Evolutionary conservation across 495 filamentous ascomycete species (phyloP).

Genomic region (Penicillium longicatenatum): DNA sequence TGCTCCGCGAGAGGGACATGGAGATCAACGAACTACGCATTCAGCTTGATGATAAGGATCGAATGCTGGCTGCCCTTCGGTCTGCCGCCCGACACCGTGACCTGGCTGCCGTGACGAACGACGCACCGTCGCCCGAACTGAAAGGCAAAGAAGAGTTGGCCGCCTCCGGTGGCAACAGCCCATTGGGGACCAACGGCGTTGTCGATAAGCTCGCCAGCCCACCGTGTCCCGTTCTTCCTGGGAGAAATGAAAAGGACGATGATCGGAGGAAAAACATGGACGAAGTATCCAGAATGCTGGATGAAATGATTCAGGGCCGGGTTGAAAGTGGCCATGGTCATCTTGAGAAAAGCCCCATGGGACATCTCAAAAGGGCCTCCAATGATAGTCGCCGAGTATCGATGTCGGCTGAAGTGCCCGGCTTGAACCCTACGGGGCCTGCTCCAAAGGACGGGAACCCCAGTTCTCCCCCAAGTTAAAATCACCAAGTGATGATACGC

Average conservation of each 20-base stretch:
- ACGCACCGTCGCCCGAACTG: slow-evolving; percentile 38
- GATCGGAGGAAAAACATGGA: slow-evolving; percentile 71
- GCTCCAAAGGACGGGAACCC: background rate
- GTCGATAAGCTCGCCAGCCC: slow-evolving; percentile 27
- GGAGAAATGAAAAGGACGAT: slow-evolving; percentile 36
- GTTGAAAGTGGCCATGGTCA: slow-evolving; percentile 57
- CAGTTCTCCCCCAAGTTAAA: slow-evolving; percentile 16
- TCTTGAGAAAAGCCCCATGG: slow-evolving; percentile 58
- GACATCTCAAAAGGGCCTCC: slow-evolving; percentile 52
- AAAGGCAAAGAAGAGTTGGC: slow-evolving; percentile 36
- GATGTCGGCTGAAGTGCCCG: slow-evolving; percentile 30
- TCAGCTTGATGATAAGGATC: slow-evolving; percentile 91
- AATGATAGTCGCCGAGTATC: slow-evolving; percentile 40
- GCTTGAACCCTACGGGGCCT: slow-evolving; percentile 22
- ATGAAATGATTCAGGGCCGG: slow-evolving; percentile 91
- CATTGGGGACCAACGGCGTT: slow-evolving; percentile 19
- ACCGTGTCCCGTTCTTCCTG: slow-evolving; percentile 17
- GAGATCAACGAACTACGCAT: slow-evolving; percentile 91
- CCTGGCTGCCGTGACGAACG: slow-evolving; percentile 64
- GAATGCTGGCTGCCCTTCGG: slow-evolving; percentile 88
- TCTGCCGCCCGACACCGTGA: slow-evolving; percentile 86
- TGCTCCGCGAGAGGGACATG: slow-evolving; percentile 86
- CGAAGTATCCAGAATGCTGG: slow-evolving; percentile 85
- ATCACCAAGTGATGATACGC: slow-evolving; percentile 9
- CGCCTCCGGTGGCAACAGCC: slow-evolving; percentile 34